Base-by-base conservation (phyloP, 768 basidiomycete species). In the Tricholoma flavovirens region DNA sequence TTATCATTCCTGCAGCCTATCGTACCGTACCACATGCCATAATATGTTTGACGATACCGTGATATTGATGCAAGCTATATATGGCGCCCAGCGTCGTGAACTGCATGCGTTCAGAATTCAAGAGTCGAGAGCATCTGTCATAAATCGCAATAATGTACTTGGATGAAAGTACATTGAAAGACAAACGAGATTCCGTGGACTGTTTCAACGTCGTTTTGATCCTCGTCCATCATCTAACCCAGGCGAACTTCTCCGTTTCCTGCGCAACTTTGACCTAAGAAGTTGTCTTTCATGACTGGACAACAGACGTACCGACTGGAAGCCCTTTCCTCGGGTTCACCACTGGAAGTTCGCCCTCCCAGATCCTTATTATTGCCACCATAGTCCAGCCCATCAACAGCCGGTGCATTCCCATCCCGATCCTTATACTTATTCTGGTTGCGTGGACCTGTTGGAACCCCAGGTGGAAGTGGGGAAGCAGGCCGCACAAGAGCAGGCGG, bases 401-500 rank as follows among this genome's bases (percentile, higher is more conserved):
- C 89, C 57, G 89, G 87, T 1, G 88, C 87, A 64, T 90, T 90
- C 14, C 83, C 84, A 65, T 93, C 90, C 40, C 90, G 79, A 68
- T 93, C 91, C 75, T 92, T 93, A 74, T 93, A 93, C 66, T 90
- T 90, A 66, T 89, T 90, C 69, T 89, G 88, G 67, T 92, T 92
- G 43, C 91, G 78, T 11, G 91, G 91, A 1, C 91, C 91, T 0
- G 91, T 93, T 1, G 91, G 91, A 17, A 93, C 91, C 56, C 86
- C 86, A 12, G 91, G 90, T 1, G 91, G 91, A 1, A 93, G 77
- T 15, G 91, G 91, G 0, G 91, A 93, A 5, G 90, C 87, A 4
- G 91, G 86, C 56, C 90, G 81, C 33, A 83, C 83, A 38, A 87
- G 83, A 6, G 77, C 75, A 54, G 77, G 75, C 22, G 82, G 79